Percentiles rank a stretch among this genome's conserved stretches.
Evolutionary conservation across 2,329 filamentous ascomycete genomes (phyloP).

Genomic region (Cucurbitaria berberidis): DNA sequence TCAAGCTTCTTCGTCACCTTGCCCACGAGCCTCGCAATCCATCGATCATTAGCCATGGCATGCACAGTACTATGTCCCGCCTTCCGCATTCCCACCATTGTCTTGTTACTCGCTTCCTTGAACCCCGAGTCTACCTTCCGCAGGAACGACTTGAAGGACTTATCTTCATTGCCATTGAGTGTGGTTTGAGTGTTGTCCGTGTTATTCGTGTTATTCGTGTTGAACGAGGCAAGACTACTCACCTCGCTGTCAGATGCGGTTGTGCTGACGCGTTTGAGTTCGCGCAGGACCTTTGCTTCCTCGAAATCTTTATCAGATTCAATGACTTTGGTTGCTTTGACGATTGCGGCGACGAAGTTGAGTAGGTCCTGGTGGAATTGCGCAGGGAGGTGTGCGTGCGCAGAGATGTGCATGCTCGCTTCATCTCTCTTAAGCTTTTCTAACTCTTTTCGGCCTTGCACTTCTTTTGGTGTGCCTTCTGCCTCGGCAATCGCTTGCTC

Average conservation of each 20-base stretch:
- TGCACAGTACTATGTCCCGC: constrained; percentile 49
- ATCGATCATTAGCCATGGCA: constrained; percentile 59
- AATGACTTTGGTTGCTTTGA: constrained; percentile 65
- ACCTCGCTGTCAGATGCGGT: constrained; percentile 28
- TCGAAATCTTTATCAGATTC: constrained; percentile 58
- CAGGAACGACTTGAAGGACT: constrained; percentile 33
- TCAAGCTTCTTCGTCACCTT: constrained; percentile 58
- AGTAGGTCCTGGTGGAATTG: constrained; percentile 60
- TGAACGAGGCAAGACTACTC: constrained; percentile 29
- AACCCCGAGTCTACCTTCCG: constrained; percentile 34
- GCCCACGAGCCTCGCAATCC: constrained; percentile 62
- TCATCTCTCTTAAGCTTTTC: constrained; percentile 55
- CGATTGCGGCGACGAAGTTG: constrained; percentile 60
- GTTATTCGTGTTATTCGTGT: constrained; percentile 23
- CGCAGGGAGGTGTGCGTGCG: constrained; percentile 58
- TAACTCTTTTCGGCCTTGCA: constrained; percentile 51
- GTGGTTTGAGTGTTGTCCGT: constrained; percentile 17
- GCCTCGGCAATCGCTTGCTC: constrained; percentile 50
- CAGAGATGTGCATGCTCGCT: constrained; percentile 55
- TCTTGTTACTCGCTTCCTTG: constrained; percentile 43
- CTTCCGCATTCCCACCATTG: constrained; percentile 57
- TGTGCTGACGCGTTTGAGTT: constrained; percentile 36
- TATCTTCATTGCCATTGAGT: constrained; percentile 18
- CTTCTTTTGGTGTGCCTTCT: constrained; percentile 52
- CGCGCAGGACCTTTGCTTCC: constrained; percentile 38